Evolutionary conservation across 495 filamentous ascomycete genomes (phyloP), one percentile per base, ranked within the genome.

Genomic region (Talaromyces liani): DNA sequence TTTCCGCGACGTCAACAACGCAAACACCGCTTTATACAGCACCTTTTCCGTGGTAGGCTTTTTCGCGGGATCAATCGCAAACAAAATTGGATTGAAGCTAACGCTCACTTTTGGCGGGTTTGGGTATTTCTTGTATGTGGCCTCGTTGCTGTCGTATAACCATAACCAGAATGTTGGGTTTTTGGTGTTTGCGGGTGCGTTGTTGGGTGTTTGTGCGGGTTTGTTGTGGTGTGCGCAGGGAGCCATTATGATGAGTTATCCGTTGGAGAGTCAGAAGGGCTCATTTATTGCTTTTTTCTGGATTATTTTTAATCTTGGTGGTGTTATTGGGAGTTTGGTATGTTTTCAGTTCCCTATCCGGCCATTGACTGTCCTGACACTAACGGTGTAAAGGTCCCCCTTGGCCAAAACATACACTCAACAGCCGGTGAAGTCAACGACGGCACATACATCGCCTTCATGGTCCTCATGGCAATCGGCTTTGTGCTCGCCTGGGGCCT

Each of bases 241-340:
- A 63, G 90, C 91, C 24, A 90, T 97, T 70, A 96, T 97, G 93
- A 93, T 96, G 88, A 87, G 88, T 62, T 97, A 97, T 73, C 93
- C 93, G 0, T 78, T 82, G 51, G 93, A 97, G 70, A 75, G 82
- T 18, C 79, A 85, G 56, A 97, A 97, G 78, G 93, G 93, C 47
- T 85, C 88, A 51, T 97, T 90, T 70, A 96, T 96, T 70, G 88
- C 89, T 47, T 84, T 86, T 73, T 97, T 97, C 75, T 97, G 93
- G 93, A 85, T 90, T 61, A 96, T 97, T 68, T 98, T 97, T 82
- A 98, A 98, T 73, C 72, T 92, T 34, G 93, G 93, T 65, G 93
- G 86, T 69, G 93, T 96, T 62, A 91, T 97, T 78, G 93, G 93
- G 31, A 87, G 87, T 64, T 80, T 96, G 77, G 87, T 88, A 76